Evolutionary conservation across 2,329 filamentous ascomycete species (phyloP).

Genomic region (Colletotrichum trifolii): DNA sequence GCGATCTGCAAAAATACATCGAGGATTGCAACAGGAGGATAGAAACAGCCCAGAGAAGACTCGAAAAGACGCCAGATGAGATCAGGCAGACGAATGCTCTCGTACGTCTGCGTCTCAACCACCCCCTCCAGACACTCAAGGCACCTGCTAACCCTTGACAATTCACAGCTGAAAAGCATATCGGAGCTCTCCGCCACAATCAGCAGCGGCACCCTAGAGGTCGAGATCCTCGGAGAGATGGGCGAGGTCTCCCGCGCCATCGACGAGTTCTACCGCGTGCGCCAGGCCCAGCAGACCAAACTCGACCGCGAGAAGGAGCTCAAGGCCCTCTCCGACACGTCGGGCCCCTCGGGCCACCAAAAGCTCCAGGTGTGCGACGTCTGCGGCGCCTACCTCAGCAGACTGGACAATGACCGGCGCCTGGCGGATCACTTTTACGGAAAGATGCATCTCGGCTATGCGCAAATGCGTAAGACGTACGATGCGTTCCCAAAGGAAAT

Average conservation of each 20-base stretch:
- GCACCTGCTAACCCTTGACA: slow-evolving; percentile 40
- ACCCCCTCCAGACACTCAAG: neutral
- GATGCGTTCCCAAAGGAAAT: slow-evolving; percentile 89
- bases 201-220: slow-evolving; percentile 84
- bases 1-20: slow-evolving; percentile 96
- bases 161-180: slow-evolving; percentile 79
- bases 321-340: slow-evolving; percentile 90
- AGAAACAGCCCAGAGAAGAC: slow-evolving; percentile 84
- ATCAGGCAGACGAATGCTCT: slow-evolving; percentile 93
- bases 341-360: slow-evolving; percentile 92
- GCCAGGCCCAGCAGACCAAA: slow-evolving; percentile 83
- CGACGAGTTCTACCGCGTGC: slow-evolving; percentile 88
- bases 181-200: slow-evolving; percentile 83
- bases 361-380: slow-evolving; percentile 99
- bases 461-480: slow-evolving; percentile 95
- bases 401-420: slow-evolving; percentile 93
- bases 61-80: slow-evolving; percentile 98
- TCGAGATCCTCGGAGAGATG: slow-evolving; percentile 85
- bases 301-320: slow-evolving; percentile 87
- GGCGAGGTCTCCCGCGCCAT: slow-evolving; percentile 84
- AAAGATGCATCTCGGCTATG: slow-evolving; percentile 99
- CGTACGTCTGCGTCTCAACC: slow-evolving; percentile 50
- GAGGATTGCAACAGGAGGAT: slow-evolving; percentile 96
- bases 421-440: slow-evolving; percentile 98
- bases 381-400: slow-evolving; percentile 91